Percentiles rank a stretch among this genome's conserved stretches.
phyloP scores from a whole-genome alignment of 495 filamentous ascomycete genomes.

The Annulohypoxylon nitens region DNA sequence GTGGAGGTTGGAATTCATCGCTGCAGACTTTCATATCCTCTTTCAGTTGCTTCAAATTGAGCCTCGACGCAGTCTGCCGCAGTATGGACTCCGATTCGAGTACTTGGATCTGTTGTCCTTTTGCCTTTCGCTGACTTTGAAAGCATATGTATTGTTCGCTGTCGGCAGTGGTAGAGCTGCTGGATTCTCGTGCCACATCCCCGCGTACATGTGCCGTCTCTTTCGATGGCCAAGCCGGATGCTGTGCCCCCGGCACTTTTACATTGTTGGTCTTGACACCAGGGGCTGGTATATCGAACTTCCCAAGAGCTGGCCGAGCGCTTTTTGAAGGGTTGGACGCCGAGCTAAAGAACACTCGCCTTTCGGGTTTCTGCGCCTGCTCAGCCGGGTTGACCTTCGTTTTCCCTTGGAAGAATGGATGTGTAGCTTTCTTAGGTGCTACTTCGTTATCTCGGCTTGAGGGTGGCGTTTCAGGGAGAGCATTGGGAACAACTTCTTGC shows the following conservation, averaged over 20 bases:
- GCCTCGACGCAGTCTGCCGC: constrained; percentile 6
- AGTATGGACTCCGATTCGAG: constrained; percentile 60
- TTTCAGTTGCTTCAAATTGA: constrained; percentile 45
- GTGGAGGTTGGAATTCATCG: constrained; percentile 56
- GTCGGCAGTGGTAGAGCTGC: background rate
- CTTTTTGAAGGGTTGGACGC: constrained; percentile 54
- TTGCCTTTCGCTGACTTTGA: constrained; percentile 60
- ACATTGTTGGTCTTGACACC: constrained; percentile 53
- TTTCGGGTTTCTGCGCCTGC: constrained; percentile 42
- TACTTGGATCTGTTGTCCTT: constrained; percentile 62
- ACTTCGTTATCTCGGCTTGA: constrained; percentile 22
- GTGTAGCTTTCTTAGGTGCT: constrained; percentile 70
- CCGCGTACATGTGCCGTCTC: constrained; percentile 72
- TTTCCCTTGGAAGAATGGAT: constrained; percentile 82
- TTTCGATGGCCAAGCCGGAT: constrained; percentile 78
- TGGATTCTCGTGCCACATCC: constrained; percentile 6
- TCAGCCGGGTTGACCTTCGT: constrained; percentile 19
- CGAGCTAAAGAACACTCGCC: constrained; percentile 52
- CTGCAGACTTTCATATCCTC: constrained; percentile 54
- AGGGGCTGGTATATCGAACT: constrained; percentile 47
- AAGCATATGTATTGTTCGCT: background rate
- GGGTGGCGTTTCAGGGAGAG: constrained; percentile 27
- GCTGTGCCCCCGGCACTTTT: constrained; percentile 70
- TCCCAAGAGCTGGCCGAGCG: constrained; percentile 30
- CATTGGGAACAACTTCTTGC: constrained; percentile 5